Conservation (phyloP, 441 rosid genomes). For the Gossypium lobatum region DNA sequence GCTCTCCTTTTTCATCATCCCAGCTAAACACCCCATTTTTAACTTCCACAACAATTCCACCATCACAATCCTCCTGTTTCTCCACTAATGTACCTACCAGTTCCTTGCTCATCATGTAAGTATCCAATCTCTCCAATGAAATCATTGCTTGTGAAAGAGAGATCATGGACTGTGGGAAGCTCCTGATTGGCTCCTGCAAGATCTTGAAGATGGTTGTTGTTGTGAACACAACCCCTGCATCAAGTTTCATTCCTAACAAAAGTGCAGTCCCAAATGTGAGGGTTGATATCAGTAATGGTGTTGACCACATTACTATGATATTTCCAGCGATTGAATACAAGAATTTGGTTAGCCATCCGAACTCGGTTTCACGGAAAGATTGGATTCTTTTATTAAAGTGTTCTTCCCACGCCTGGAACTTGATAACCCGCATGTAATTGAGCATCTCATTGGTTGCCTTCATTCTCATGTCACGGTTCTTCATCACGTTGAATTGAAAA, state of each 20-base stretch:
- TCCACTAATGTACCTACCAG: conserved; percentile 51
- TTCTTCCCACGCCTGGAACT: conserved; percentile 95
- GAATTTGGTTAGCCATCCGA: conserved; percentile 80
- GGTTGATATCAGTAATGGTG: conserved; percentile 69
- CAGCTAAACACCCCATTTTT: conserved; percentile 66
- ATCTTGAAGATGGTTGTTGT: conserved; percentile 77
- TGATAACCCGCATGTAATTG: conserved; percentile 84
- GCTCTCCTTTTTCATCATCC: conserved; percentile 69
- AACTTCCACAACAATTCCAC: conserved; percentile 54
- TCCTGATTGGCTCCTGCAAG: conserved; percentile 86
- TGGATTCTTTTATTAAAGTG: conserved; percentile 76
- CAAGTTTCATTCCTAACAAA: conserved; percentile 58
- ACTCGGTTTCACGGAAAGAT: conserved; percentile 60
- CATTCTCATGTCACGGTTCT: conserved; percentile 76
- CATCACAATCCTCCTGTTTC: conserved; percentile 52
- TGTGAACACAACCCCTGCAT: conserved; percentile 85
- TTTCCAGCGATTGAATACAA: conserved; percentile 71
- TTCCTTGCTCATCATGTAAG: conserved; percentile 73
- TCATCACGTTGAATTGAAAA: conserved; percentile 61
- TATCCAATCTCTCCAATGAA: conserved; percentile 71
- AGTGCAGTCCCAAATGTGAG: conserved; percentile 72
- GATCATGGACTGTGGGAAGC: conserved; percentile 91
- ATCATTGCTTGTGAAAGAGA: conserved; percentile 89
- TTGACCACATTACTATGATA: conserved; percentile 71
- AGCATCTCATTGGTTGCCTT: conserved; percentile 94